phyloP scores from a whole-genome alignment of 2,329 filamentous ascomycete species.

The Aureobasidium sp. region DNA sequence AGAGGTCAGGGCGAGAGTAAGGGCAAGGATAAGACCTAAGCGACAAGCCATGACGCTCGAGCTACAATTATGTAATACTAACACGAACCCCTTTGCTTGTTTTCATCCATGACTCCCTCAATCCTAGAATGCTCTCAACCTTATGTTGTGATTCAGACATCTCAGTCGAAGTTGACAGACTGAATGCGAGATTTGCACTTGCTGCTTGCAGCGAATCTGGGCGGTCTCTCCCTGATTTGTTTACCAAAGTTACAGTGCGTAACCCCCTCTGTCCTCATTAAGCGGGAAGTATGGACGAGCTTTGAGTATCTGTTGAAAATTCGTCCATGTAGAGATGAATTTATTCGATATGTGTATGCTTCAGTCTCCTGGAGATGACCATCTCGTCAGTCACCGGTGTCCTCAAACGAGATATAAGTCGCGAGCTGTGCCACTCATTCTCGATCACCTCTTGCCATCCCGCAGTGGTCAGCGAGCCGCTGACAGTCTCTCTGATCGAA shows the following conservation, averaged over 20 bases:
- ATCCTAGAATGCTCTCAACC: no score
- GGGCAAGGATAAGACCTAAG: neutral
- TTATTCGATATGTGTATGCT: neutral
- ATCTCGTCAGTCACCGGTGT: neutral
- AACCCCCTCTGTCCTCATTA: neutral
- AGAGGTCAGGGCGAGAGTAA: neutral
- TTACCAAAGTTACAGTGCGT: neutral
- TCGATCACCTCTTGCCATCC: neutral
- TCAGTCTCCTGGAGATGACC: neutral
- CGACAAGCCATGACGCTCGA: neutral
- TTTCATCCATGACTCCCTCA: no score
- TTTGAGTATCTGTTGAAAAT: neutral
- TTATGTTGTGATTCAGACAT: no score
- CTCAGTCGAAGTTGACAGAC: neutral
- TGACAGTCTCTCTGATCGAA: neutral
- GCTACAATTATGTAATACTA: neutral
- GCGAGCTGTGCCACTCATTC: constrained; percentile 2
- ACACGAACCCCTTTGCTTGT: neutral
- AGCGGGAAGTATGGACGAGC: neutral
- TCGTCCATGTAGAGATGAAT: neutral
- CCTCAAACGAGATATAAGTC: neutral
- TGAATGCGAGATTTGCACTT: neutral
- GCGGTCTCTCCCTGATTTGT: neutral
- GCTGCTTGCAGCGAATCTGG: neutral
- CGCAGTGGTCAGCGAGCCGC: neutral